Evolutionary conservation across 2,329 filamentous ascomycete genomes (phyloP).

Genomic region (Cladosporium sp.): DNA sequence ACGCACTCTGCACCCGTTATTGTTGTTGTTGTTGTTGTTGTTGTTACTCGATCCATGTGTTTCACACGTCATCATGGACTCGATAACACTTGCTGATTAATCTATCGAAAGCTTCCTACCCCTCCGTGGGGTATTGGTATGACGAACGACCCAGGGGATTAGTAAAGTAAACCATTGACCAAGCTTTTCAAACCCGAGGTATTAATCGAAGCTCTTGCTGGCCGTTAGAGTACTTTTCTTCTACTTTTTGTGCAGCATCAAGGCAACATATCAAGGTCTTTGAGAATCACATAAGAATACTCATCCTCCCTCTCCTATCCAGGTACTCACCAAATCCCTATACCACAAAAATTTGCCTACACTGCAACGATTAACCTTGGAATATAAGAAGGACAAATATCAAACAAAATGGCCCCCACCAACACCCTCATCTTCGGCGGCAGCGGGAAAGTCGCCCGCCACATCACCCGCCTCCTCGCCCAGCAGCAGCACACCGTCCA

Average conservation of each 20-base stretch:
- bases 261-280: neutral
- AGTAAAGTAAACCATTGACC: neutral
- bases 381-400: neutral
- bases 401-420: neutral
- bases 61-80: neutral
- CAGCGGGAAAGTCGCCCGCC: conserved; percentile 38
- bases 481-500: conserved; percentile 32
- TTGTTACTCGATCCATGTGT: neutral
- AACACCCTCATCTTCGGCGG: conserved; percentile 39
- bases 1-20: too few relatives aligned
- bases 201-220: neutral
- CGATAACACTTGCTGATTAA: neutral
- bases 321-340: neutral
- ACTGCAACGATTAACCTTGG: neutral
- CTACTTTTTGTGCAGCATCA: neutral
- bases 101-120: neutral
- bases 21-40: neutral
- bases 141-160: neutral
- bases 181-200: neutral
- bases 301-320: neutral
- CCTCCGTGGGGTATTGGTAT: neutral
- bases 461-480: conserved; percentile 36
- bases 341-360: neutral
- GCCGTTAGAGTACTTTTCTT: neutral
- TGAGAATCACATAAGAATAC: neutral